phyloP scores from a whole-genome alignment of 345 rosid species.

The Citrus inodora region DNA sequence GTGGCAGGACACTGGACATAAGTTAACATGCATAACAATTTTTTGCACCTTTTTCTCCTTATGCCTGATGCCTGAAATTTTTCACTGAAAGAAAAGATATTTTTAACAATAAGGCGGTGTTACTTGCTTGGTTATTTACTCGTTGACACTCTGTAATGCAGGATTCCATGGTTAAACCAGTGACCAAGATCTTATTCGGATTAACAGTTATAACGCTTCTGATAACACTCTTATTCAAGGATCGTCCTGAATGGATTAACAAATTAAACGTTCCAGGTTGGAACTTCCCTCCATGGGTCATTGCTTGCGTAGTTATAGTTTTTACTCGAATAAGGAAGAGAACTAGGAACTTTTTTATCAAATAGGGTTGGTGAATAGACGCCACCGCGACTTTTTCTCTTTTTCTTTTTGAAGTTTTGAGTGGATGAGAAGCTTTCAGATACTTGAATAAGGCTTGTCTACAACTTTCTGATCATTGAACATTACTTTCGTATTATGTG shows the following conservation, averaged over 20 bases:
- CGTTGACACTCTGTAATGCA: conserved; percentile 25
- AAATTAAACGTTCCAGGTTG: conserved; percentile 40
- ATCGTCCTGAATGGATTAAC: conserved; percentile 65
- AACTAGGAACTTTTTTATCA: conserved; percentile 61
- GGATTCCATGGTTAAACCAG: conserved; percentile 84
- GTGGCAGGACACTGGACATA: not conserved
- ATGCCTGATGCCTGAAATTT: not conserved
- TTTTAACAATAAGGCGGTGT: not conserved
- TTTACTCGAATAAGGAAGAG: conserved; percentile 96
- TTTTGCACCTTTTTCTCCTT: not conserved
- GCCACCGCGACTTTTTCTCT: not conserved
- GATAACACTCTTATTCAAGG: conserved; percentile 53
- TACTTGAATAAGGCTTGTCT: not conserved
- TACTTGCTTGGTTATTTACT: not conserved
- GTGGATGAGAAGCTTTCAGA: not conserved
- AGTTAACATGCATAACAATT: not conserved
- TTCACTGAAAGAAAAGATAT: not conserved
- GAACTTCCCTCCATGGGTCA: conserved; percentile 83
- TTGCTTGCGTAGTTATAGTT: conserved; percentile 79
- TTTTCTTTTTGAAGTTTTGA: not conserved
- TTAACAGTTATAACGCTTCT: conserved; percentile 47
- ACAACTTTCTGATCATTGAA: not conserved
- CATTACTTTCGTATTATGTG: not conserved
- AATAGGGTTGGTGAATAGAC: conserved; percentile 38
- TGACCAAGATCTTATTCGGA: conserved; percentile 74